Evolutionary conservation across 495 filamentous ascomycete species (phyloP), one percentile per base, ranked within the genome.

Genomic region (Cercophora scortea): DNA sequence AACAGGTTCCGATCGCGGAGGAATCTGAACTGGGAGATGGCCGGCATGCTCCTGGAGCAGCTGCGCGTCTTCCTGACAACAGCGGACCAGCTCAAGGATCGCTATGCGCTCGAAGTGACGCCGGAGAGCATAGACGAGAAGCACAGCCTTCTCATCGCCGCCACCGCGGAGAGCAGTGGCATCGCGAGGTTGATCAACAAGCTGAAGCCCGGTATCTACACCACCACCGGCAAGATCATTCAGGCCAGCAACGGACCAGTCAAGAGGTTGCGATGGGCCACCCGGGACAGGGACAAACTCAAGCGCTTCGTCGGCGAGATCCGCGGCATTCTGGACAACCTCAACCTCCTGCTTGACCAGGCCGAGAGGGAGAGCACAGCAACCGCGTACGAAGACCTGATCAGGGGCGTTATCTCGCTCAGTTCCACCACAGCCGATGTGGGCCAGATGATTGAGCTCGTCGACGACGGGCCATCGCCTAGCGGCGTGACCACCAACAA

Each of bases 231-330:
- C 44, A 59, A 61, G 43, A 56, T 62, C 43, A 55, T 64, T 13
- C 52, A 56, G 40, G 49, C 59, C 17, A 44, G 59, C 38, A 62
- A 59, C 34, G 49, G 16, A 19, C n/a, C 56, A 10, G 15, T 51
- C 8, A 61, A 60, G 40, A 59, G 55, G 41, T 42, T 65, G 13
- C 56, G 61, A 48, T 66, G 61, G 63, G 63, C 63, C 11, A 51
- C 54, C 13, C 48, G 61, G 1, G 61, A 68, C 41, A 61, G 51
- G 42, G 50, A 49, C 15, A 65, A 63, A 19, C 34, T 68, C 17
- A 40, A 59, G 50, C 17, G 13, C 15, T 53, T 66, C 9, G 35
- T 68, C 17, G 19, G n/a, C 32, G 49, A 45, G 12, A 51, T 45
- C 49, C 6, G 6, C 6, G 16, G 3, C 18, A 8, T 51, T 6